These are phyloP conservation scores for Trametes hirsuta DNA, from an alignment of 1,284 basidiomycete genomes.

Conservation along the genomic window DNA sequence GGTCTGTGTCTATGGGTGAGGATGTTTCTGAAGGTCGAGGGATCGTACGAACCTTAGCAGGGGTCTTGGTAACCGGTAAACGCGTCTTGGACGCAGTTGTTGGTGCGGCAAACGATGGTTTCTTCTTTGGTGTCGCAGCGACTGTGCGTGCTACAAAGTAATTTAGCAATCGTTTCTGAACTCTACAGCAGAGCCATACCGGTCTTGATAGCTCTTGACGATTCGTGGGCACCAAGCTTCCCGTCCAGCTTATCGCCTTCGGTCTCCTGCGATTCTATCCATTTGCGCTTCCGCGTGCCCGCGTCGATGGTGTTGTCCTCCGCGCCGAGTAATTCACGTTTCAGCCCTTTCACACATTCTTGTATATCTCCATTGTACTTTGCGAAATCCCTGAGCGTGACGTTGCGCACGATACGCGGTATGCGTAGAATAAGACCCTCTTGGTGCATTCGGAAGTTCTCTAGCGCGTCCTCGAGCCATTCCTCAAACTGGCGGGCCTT, in stretches of 20 bases:
- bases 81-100: constrained; percentile 52
- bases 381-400: constrained; percentile 77
- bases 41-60: constrained; percentile 48
- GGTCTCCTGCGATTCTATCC: constrained; percentile 62
- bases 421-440: constrained; percentile 75
- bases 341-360: constrained; percentile 63
- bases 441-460: constrained; percentile 71
- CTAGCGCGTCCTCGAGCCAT: constrained; percentile 70
- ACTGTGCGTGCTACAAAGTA: constrained; percentile 52
- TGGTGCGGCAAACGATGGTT: constrained; percentile 49
- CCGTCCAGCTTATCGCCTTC: constrained; percentile 44
- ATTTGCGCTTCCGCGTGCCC: constrained; percentile 72
- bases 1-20: background rate
- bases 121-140: constrained; percentile 56
- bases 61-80: constrained; percentile 46
- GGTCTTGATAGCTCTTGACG: constrained; percentile 57
- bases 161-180: background rate
- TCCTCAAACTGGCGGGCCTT: constrained; percentile 69
- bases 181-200: constrained; percentile 43
- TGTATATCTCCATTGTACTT: constrained; percentile 78
- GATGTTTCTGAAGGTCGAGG: background rate
- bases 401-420: constrained; percentile 69
- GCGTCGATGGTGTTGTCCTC: constrained; percentile 61
- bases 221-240: constrained; percentile 40
- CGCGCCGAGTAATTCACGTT: constrained; percentile 50